Evolutionary conservation across 768 basidiomycete species (phyloP), one percentile per base, ranked within the genome.

Genomic region (Gymnopilus dilepis): DNA sequence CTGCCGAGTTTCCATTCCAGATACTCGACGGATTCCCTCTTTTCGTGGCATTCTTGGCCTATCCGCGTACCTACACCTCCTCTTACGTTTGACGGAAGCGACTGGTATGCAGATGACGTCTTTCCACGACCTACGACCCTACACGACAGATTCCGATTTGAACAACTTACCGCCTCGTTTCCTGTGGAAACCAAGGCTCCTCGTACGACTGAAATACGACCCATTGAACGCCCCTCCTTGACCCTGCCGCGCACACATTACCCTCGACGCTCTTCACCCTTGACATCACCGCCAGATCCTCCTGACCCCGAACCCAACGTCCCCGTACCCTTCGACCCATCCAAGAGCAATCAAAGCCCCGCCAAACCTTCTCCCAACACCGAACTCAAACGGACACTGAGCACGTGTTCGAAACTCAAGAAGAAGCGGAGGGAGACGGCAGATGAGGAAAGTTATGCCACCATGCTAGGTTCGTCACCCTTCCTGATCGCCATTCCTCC

Each of bases 61-160:
- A 26, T 28, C 9, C 47, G 47, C 47, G 30, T 50, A 9, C 47
- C 47, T 2, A 50, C 47, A 19, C 47, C 47, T 15, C 47, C 47
- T 1, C 47, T 50, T 31, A 50, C 47, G 17, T 50, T 50, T 28
- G 47, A 50, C 47, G 47, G 47, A 17, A 30, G 15, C 26, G 47
- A 28, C 7, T 50, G 47, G 47, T 50, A 50, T 31, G 47, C 47
- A 17, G 47, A 50, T 31, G 47, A 50, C 17, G 47, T 28, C 28
- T 50, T 50, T 31, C 47, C 47, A 17, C 47, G 47, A n/a, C 47
- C 47, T 3, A 30, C 28, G 30, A 31, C 47, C 7, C 4, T 50
- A n/a, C 47, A 50, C 30, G 47, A 50, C n/a, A 50, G 19, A 19
- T 50, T 50, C n/a, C 47, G 47, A 31, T 50, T 30, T 31, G 47